A percentile compares a stretch with the other conserved stretches of the same genome.
Evolutionary conservation across 169 alveolate genomes (phyloP).

Genomic region (Blepharisma undulans): DNA sequence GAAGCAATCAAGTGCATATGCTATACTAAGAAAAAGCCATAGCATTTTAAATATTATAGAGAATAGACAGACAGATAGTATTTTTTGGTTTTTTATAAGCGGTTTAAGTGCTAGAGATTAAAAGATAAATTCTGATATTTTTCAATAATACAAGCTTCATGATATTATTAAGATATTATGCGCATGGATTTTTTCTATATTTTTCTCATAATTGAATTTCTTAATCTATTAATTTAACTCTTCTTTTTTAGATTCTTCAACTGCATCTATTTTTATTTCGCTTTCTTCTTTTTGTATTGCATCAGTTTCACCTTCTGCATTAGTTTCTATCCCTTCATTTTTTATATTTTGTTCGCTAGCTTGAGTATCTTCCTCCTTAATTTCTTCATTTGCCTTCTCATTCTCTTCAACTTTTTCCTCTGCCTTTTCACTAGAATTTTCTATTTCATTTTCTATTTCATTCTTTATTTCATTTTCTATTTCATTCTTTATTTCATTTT

Average conservation of each 20-base stretch:
- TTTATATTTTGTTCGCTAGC: background rate
- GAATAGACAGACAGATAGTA: background rate
- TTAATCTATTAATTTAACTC: background rate
- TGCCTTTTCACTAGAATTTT: background rate
- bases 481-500: no score
- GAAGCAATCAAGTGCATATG: background rate
- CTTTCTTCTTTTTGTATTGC: background rate
- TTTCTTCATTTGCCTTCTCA: background rate
- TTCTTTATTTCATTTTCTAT: no score
- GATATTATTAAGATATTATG: background rate
- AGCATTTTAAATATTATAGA: background rate
- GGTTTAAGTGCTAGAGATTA: no score
- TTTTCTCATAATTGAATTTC: background rate
- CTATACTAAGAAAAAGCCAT: background rate
- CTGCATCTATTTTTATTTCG: background rate
- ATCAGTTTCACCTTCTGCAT: background rate
- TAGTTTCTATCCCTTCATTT: background rate
- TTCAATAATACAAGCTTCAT: background rate
- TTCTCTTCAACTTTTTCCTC: no score
- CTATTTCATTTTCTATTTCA: no score
- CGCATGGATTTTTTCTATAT: background rate
- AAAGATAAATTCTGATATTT: background rate
- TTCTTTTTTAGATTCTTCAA: background rate
- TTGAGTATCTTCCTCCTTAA: background rate
- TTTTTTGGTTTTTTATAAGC: no score